Conservation (phyloP, 331 rosid genomes). For the Telfairia occidentalis region DNA sequence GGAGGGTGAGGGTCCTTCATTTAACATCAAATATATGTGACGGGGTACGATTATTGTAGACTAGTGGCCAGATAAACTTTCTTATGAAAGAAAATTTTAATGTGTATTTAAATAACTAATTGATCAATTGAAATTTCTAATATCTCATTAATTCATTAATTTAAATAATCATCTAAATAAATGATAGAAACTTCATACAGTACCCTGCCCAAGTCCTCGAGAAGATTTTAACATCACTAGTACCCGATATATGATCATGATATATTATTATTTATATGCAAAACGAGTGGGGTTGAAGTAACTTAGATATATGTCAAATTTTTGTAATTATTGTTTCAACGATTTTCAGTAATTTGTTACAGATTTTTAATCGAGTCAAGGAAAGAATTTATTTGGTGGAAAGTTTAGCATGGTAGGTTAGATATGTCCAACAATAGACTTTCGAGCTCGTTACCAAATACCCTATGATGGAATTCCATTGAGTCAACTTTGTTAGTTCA, state of each 20-base stretch:
- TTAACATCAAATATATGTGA: no score
- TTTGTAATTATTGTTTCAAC: not conserved
- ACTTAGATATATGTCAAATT: no score
- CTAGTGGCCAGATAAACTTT: no score
- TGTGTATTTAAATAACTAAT: no score
- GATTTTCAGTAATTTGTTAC: not conserved
- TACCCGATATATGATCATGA: no score
- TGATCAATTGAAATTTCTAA: no score
- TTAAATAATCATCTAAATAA: no score
- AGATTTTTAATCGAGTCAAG: not conserved
- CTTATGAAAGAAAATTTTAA: no score
- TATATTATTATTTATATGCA: no score
- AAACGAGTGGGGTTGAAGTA: not conserved
- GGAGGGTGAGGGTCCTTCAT: no score
- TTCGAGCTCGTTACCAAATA: not conserved
- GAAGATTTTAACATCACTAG: no score
- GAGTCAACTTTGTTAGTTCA: not conserved
- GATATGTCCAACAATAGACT: not conserved
- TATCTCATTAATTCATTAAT: not conserved
- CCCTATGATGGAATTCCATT: not conserved
- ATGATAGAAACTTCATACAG: not conserved
- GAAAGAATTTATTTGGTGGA: not conserved
- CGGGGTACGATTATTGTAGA: no score
- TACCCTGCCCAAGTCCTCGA: not conserved
- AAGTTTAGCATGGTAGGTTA: not conserved